Evolutionary conservation across 495 filamentous ascomycete species (phyloP).

Genomic region (Elasticomyces elasticus): DNA sequence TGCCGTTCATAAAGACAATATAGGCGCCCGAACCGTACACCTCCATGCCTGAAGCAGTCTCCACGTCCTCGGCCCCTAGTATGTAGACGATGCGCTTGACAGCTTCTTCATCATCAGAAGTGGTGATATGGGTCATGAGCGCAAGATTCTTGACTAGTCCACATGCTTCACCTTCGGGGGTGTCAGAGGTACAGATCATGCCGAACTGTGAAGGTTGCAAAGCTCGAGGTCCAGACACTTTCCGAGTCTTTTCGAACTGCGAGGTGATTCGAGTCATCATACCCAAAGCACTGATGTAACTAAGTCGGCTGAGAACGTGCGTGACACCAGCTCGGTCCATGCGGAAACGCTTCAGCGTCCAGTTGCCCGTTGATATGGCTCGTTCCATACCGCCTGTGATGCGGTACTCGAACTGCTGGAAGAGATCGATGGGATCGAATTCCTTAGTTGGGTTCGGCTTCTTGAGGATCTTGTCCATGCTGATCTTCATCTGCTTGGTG

Average conservation of each 20-base stretch:
- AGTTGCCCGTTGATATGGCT: slow-evolving; percentile 93
- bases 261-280: slow-evolving; percentile 99
- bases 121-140: slow-evolving; percentile 98
- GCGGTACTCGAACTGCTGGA: slow-evolving; percentile 63
- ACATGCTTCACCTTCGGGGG: slow-evolving; percentile 95
- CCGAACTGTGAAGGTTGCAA: slow-evolving; percentile 95
- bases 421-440: slow-evolving; percentile 72
- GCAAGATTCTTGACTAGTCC: slow-evolving; percentile 97
- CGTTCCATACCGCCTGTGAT: slow-evolving; percentile 88
- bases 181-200: slow-evolving; percentile 94
- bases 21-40: slow-evolving; percentile 76
- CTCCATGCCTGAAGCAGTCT: slow-evolving; percentile 61
- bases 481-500: slow-evolving; percentile 73
- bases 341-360: slow-evolving; percentile 92
- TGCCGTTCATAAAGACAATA: slow-evolving; percentile 90
- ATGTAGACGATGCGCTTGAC: slow-evolving; percentile 70
- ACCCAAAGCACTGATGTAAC: slow-evolving; percentile 94
- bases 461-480: slow-evolving; percentile 85
- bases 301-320: slow-evolving; percentile 87
- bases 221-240: slow-evolving; percentile 88
- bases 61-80: slow-evolving; percentile 69
- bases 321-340: slow-evolving; percentile 98
- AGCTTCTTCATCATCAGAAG: slow-evolving; percentile 81
- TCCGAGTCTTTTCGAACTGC: slow-evolving; percentile 97
- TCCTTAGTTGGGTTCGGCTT: slow-evolving; percentile 75